Base-by-base conservation (phyloP, 371 early-diverging fungal genomes). In the Globomyces sp. region DNA sequence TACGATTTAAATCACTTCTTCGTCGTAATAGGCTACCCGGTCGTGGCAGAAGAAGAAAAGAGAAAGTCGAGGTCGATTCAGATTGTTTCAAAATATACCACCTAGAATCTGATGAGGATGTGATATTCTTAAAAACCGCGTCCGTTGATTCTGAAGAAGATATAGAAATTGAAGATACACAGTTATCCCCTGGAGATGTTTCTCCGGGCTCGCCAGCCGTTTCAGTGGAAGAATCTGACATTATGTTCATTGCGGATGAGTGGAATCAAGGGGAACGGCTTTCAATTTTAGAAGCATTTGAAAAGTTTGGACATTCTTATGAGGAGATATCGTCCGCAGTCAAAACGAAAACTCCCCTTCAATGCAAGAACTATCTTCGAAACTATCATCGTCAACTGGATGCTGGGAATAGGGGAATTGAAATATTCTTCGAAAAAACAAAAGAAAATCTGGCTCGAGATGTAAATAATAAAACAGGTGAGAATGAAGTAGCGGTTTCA, bases 1-100 rank as follows among this genome's bases (percentile, higher is more conserved):
- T 91, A 44, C 86, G 87, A 49, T 89, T 95, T 67, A 96, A 95
- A 77, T 86, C 83, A 0, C 70, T 93, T 3, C 55, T 72, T 3
- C 61, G 71, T 55, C 69, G 68, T 64, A 58, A 42, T 43, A 40
- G 37, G 9, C 62, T 44, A 43, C 59, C 37, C 52, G 67, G 24
- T 41, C 64, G 57, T 49, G 74, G 46, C 49, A 36, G 44, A 63
- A 63, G 65, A 4, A 47, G 40, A 64, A 68, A 55, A 62, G 64
- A 64, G 9, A 64, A 53, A 40, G 58, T 11, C 10, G 61, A 61
- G 34, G 57, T 1, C 8, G 57, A 40, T 8, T 11, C 47, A 47
- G 47, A 47, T 55, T 24, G 24, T 24, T 61, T 61, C 42, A 61
- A 41, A 34, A 49, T 39, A 36, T 61, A 48, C 39, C 6, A 13